Evolutionary conservation across 1,284 basidiomycete genomes (phyloP), one percentile per base, ranked within the genome.

Genomic region (Phellopilus nigrolimitatus): DNA sequence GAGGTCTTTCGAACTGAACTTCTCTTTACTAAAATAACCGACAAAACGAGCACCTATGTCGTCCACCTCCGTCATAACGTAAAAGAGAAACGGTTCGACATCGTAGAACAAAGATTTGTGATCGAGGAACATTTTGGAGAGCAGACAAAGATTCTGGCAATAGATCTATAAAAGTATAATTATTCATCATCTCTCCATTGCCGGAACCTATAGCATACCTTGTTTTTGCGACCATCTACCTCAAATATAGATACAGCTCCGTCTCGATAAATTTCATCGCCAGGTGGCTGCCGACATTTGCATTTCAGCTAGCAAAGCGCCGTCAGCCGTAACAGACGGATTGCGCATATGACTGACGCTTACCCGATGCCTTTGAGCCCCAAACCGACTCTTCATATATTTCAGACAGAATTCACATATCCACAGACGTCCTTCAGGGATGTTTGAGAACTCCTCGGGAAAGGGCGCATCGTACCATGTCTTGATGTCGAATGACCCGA

Each of bases 81-180:
- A 99, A 71, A 99, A 99, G 27, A 99, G 72, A 71, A 99, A 99
- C 0, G 97, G 97, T 68, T 99, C 97, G 55, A 99, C 97, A 68
- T 99, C 97, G 71, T 99, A 99, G 71, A 99, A 99, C 38, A 99
- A 81, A 17, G 95, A 98, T 71, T 99, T 99, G 74, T 98, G 95
- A 65, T 99, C 95, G 59, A 99, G 81, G 68, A 99, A 99, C 92
- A 98, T 97, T 70, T 98, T 99, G 52, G 95, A 95, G 25, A 99
- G 77, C 50, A 99, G 76, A 69, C 97, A 99, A n/a, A 99, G 79
- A 65, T 99, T 98, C 67, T 99, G 97, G 66, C 97, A 99, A 68
- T 98, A 99, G 62, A 98, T 98, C 88, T 90, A 34, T 17, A 53
- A n/a, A n/a, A 41, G 33, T 15, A 31, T 30, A 43, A 21, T 49